A percentile compares a stretch with the other conserved stretches of the same genome.
Conservation (phyloP, 1,284 basidiomycete genomes). For the Sphagnurus paluster region DNA sequence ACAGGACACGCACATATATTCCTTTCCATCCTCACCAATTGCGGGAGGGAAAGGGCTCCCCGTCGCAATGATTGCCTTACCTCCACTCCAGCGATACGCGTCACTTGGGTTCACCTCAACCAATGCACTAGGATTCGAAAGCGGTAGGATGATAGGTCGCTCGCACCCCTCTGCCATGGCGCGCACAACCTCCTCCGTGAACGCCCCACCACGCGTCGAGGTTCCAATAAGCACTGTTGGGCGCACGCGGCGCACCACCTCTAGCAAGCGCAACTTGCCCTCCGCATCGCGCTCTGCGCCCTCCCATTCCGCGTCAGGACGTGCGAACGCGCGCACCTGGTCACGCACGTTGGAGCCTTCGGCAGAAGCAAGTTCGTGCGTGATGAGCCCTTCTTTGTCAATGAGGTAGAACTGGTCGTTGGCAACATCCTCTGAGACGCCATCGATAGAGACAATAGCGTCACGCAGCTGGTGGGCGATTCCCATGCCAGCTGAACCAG, state of each 20-base stretch:
- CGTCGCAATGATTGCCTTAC: slow-evolving; percentile 76
- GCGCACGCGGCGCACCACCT: slow-evolving; percentile 65
- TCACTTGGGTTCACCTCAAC: slow-evolving; percentile 77
- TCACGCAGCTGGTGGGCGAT: slow-evolving; percentile 74
- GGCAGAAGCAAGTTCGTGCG: slow-evolving; percentile 39
- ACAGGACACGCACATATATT: slow-evolving; percentile 54
- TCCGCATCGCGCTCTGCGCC: slow-evolving; percentile 39
- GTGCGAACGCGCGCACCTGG: slow-evolving; percentile 56
- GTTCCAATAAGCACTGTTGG: slow-evolving; percentile 80
- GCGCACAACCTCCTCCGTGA: slow-evolving; percentile 72
- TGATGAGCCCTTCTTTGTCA: slow-evolving; percentile 59
- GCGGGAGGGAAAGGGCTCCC: slow-evolving; percentile 81
- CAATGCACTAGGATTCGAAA: slow-evolving; percentile 80
- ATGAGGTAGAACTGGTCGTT: slow-evolving; percentile 68
- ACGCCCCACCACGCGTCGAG: slow-evolving; percentile 79
- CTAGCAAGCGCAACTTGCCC: slow-evolving; percentile 54
- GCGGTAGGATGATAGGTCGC: slow-evolving; percentile 78
- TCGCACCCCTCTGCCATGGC: slow-evolving; percentile 71
- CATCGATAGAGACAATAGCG: slow-evolving; percentile 68
- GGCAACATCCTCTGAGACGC: slow-evolving; percentile 57
- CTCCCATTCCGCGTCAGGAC: slow-evolving; percentile 55
- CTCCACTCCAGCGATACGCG: slow-evolving; percentile 74
- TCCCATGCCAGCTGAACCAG: slow-evolving; percentile 82
- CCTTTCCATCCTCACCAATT: slow-evolving; percentile 66
- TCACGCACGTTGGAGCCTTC: slow-evolving; percentile 47